Evolutionary conservation across 345 rosid species (phyloP), one percentile per base, ranked within the genome.

Genomic region (Litchi chinensis): DNA sequence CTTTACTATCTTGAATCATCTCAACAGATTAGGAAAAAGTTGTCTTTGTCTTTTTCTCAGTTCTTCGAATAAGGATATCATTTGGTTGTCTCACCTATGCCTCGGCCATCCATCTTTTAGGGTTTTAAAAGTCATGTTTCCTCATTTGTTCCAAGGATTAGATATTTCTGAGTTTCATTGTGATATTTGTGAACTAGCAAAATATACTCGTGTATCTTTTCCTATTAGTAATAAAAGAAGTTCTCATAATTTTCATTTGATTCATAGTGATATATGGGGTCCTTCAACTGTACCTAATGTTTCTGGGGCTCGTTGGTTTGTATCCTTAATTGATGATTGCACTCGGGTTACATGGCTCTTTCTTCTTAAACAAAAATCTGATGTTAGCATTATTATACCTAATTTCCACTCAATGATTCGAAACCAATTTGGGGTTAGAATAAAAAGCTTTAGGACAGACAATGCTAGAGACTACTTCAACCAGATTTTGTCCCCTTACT

Each of bases 111-210:
- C 56, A 5, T 40, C 39, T 3, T 63, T 75, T 76, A 8, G 24
- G 3, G 18, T 26, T 26, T 65, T 65, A 64, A 76, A 76, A n/a
- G 9, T 22, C 3, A 15, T 76, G 64, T 48, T 76, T 66, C 62
- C 18, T 44, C 0, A 1, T 5, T 65, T 65, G 43, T 64, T 65
- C 24, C 3, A 6, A 8, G 16, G 10, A 3, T 6, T 64, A 22
- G 37, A 72, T 48, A 18, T 1, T 52, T 3, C 10, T 3, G 6
- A 37, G 3, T 63, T 75, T 64, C 40, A 44, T 10, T 64, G 52
- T 64, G 70, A 75, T 12, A 3, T 21, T 6, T 75, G 70, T 41
- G 59, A 75, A 48, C 22, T 63, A 8, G 78, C 13, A 43, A 46
- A 75, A 64, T 70, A 75, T 5, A 73, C 1, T 0, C 37, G 28